Evolutionary conservation across 2,329 filamentous ascomycete species (phyloP).

Genomic region (Bipolaris victoriae): DNA sequence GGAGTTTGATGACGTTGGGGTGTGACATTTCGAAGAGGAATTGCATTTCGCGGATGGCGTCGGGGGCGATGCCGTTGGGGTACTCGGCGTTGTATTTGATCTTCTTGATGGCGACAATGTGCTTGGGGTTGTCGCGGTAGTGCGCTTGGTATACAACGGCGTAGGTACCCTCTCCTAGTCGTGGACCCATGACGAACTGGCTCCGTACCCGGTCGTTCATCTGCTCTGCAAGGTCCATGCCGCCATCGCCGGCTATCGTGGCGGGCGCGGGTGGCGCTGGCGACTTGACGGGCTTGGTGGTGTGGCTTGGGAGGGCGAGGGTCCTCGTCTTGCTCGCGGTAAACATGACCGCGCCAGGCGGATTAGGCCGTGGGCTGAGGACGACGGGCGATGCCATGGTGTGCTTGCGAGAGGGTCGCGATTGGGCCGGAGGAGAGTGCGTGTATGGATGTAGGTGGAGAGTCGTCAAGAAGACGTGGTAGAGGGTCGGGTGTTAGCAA

Average conservation of each 20-base stretch:
- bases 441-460: not conserved
- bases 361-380: constrained; percentile 38
- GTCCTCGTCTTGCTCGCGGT: constrained; percentile 38
- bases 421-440: not conserved
- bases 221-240: constrained; percentile 53
- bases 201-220: constrained; percentile 64
- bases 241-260: constrained; percentile 26
- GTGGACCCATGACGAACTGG: constrained; percentile 92
- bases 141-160: constrained; percentile 93
- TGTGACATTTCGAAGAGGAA: constrained; percentile 93
- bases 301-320: constrained; percentile 41
- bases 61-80: constrained; percentile 88
- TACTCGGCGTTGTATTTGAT: constrained; percentile 88
- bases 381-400: constrained; percentile 37
- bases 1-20: constrained; percentile 91
- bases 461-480: not conserved
- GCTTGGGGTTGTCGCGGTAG: constrained; percentile 71
- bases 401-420: not conserved
- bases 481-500: not conserved
- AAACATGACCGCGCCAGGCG: constrained; percentile 22
- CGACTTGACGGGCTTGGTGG: constrained; percentile 21
- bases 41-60: constrained; percentile 94
- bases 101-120: constrained; percentile 89
- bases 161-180: constrained; percentile 95
- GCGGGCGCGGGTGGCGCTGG: constrained; percentile 21